Conservation (phyloP, 352 stramenopile genomes). For the Hyaloperonospora arabidopsidis region DNA sequence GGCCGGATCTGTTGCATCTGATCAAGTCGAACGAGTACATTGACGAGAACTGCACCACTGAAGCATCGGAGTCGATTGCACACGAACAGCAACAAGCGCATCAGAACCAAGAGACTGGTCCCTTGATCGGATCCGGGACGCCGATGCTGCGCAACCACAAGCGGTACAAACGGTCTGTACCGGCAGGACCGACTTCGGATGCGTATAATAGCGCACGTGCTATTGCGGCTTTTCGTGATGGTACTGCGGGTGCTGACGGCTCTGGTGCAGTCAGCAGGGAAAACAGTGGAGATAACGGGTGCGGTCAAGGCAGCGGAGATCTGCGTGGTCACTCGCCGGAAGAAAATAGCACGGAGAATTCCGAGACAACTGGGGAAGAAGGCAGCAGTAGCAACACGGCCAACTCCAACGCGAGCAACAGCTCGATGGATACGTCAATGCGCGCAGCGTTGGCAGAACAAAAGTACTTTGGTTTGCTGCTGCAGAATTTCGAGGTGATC, state of each 20-base stretch:
- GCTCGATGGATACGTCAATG: slow-evolving; percentile 35
- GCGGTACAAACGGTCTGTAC: slow-evolving; percentile 52
- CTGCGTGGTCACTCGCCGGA: slow-evolving; percentile 32
- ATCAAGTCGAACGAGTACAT: slow-evolving; percentile 84
- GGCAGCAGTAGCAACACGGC: slow-evolving; percentile 37
- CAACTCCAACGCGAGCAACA: slow-evolving; percentile 45
- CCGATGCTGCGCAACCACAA: slow-evolving; percentile 42
- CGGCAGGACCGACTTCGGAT: slow-evolving; percentile 13
- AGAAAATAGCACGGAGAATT: slow-evolving; percentile 62
- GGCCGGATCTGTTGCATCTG: slow-evolving; percentile 62
- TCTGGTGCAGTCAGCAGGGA: slow-evolving; percentile 5
- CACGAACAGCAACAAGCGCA: slow-evolving; percentile 29
- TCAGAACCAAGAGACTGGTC: slow-evolving; percentile 20
- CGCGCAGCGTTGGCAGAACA: slow-evolving; percentile 62
- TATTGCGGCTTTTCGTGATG: slow-evolving; percentile 23
- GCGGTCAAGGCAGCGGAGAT: slow-evolving; percentile 17
- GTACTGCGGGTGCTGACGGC: slow-evolving; percentile 9
- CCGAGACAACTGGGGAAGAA: slow-evolving; percentile 73
- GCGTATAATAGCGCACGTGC: slow-evolving; percentile 24
- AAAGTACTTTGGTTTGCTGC: slow-evolving; percentile 71
- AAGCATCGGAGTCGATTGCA: slow-evolving; percentile 41
- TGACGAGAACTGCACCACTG: slow-evolving; percentile 62
- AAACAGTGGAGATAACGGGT: slow-evolving; percentile 14
- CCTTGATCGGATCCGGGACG: slow-evolving; percentile 27
- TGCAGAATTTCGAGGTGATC: slow-evolving; percentile 81